Evolutionary conservation across 1,284 basidiomycete genomes (phyloP), one percentile per base, ranked within the genome.

Genomic region (Cryptococcus sp.): DNA sequence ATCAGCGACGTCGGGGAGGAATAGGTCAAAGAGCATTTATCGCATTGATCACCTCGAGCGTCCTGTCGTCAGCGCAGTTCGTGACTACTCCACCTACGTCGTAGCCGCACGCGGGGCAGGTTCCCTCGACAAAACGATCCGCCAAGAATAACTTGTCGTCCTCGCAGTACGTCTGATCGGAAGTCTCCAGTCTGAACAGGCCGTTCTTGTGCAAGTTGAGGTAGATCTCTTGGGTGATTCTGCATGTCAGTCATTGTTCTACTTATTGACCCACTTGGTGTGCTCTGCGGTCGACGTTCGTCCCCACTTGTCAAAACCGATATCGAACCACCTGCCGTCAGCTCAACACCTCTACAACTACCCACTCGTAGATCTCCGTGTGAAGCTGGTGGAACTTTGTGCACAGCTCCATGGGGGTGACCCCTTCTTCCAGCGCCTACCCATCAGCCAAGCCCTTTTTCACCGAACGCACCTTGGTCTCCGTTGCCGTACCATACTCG

Each of bases 21-120:
- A 54, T 96, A 85, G 8, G 95, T 96, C 64, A 93, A 86, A 45
- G 89, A 87, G 74, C 96, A 99, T 60, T 87, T 84, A 78, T 99
- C 96, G 79, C 96, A 99, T 82, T 99, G 96, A 78, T 99, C 96
- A 11, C 96, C 96, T 48, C 96, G 89, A 41, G 95, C 96, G 68
- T 98, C 95, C 88, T 92, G 68, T 10, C 16, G 47, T 27, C 46
- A 27, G 38, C n/a, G 1, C 15, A 20, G n/a, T 15, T 13, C 47
- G 31, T 31, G 22, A 55, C 20, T 8, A 5, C 5, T 1, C 17
- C 19, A 68, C 80, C 64, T 62, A 89, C 90, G 62, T 92, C 88
- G 64, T 88, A 91, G 55, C 84, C 84, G 75, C 94, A 97, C 77
- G 94, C 84, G 1, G 94, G 93, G 76, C 93, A 97, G 49, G 85